Base-by-base conservation (phyloP, 805 yeast species). In the Metschnikowia arizonensis region DNA sequence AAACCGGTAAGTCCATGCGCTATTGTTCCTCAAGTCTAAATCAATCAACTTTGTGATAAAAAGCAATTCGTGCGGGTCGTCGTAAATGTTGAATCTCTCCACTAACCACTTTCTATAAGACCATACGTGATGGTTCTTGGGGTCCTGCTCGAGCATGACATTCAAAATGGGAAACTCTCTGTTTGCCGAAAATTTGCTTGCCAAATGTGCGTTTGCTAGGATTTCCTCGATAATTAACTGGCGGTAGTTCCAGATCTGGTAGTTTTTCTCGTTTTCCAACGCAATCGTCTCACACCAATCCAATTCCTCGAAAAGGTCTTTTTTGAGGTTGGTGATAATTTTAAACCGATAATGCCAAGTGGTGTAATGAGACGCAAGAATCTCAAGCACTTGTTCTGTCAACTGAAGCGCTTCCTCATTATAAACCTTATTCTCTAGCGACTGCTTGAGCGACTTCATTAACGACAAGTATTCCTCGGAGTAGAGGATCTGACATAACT, bases 71-170 rank as follows among this genome's bases (percentile, higher is more conserved):
- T 64, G 60, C 21, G 56, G 57, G 33, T 69, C 64, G 15, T 53
- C 45, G 54, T 66, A 81, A 33, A 79, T 68, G 1, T 69, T 60
- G 51, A 83, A 83, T 53, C 69, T 70, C 30, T 73, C 69, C 8
- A 85, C 83, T 18, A 87, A 65, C 97, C 97, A 90, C 55, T 85
- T 85, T 42, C 91, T 68, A 56, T 89, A 88, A 1, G 96, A 79
- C 98, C 99, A 93, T 5, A 90, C 97, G 57, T 93, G 99, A 63
- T 93, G 95, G 67, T 93, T 93, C 60, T 93, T 93, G 4, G 83
- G 62, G 59, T 93, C 99, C 40, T 81, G 84, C 10, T 76, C 78
- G 4, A 93, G 64, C 85, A 91, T 85, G 38, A 74, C 65, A 32
- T 75, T 74, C 33, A 85, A 68, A 18, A 88, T 73, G 2, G 86